A percentile compares a stretch with the other conserved stretches of the same genome.
Conservation (phyloP, 441 rosid species). For the Euphorbia corollata region DNA sequence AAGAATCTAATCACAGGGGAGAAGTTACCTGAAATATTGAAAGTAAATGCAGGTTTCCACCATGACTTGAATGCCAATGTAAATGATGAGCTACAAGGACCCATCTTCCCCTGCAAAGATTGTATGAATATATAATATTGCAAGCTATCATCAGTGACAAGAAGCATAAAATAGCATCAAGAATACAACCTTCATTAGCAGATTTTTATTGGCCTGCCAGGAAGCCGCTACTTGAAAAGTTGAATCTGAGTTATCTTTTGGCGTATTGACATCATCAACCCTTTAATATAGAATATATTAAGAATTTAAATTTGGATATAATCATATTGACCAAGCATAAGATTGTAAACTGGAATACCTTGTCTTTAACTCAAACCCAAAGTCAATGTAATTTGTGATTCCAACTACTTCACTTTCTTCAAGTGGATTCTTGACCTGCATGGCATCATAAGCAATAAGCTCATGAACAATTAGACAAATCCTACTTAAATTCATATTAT, state of each 20-base stretch:
- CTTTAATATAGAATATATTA: constrained; percentile 30
- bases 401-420: constrained; percentile 79
- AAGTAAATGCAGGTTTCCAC: constrained; percentile 94
- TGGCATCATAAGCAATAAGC: constrained; percentile 14
- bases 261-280: constrained; percentile 49
- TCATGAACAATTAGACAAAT: constrained; percentile 7
- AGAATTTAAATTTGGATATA: constrained; percentile 18
- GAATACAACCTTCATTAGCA: constrained; percentile 61
- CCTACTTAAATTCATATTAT: background rate
- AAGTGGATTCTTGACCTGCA: constrained; percentile 83
- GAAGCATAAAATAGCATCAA: constrained; percentile 3
- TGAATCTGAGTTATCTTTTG: constrained; percentile 46
- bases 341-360: constrained; percentile 38
- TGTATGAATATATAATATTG: background rate
- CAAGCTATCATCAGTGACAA: background rate
- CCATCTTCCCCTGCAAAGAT: constrained; percentile 68
- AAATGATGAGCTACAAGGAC: constrained; percentile 70
- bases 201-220: constrained; percentile 96
- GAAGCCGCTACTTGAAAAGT: constrained; percentile 86
- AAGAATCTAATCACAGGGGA: background rate
- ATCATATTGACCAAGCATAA: background rate
- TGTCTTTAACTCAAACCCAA: constrained; percentile 79
- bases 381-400: constrained; percentile 89
- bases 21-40: constrained; percentile 64
- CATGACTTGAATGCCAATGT: constrained; percentile 87